phyloP scores from a whole-genome alignment of 768 basidiomycete species.

The Russula brevipes region DNA sequence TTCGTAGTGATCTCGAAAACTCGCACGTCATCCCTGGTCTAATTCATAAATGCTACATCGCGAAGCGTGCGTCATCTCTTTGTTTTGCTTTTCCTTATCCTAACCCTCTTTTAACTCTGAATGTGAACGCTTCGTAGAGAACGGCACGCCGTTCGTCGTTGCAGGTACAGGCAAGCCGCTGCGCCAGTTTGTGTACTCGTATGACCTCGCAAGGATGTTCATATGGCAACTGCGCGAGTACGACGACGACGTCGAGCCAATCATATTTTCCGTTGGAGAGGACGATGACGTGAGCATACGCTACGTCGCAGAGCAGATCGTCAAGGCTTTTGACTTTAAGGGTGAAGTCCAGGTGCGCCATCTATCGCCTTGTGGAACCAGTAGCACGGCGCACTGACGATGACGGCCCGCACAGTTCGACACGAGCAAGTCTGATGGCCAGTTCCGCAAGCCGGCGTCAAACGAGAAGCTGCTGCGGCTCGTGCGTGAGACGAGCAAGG shows the following conservation, averaged over 20 bases:
- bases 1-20: not conserved
- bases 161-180: not conserved
- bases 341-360: not conserved
- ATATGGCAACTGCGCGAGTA: not conserved
- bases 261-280: not conserved
- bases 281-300: not conserved
- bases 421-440: slow-evolving; percentile 3
- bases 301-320: not conserved
- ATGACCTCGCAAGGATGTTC: not conserved
- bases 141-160: not conserved
- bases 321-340: not conserved
- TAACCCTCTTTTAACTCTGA: not conserved
- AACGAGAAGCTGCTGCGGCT: not conserved
- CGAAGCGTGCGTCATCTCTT: not conserved
- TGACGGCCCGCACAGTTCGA: not conserved
- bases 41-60: not conserved
- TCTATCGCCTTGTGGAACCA: not conserved
- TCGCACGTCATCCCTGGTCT: slow-evolving; percentile 1
- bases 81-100: no score
- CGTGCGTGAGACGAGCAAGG: not conserved
- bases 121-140: not conserved
- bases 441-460: not conserved
- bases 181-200: not conserved
- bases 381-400: not conserved
- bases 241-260: not conserved